These are phyloP conservation scores for Phytopythium boreale DNA, from an alignment of 352 stramenopile species.

Conservation along the genomic window DNA sequence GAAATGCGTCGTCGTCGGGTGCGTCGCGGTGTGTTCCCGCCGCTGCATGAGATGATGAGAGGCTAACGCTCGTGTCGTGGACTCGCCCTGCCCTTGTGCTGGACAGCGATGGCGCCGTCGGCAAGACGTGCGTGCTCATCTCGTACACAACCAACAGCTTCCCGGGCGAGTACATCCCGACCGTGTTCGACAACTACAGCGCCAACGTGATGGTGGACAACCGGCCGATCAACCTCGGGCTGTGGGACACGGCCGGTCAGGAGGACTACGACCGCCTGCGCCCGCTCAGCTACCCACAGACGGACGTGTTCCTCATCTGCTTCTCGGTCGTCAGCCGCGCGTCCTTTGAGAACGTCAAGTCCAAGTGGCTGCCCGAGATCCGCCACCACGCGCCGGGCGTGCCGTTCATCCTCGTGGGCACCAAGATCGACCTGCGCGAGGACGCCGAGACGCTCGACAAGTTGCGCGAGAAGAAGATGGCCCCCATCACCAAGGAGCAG, in stretches of 20 bases:
- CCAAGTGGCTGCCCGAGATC: constrained; percentile 92
- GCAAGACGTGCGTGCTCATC: constrained; percentile 96
- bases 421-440: constrained; percentile 92
- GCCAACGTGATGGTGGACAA: constrained; percentile 92
- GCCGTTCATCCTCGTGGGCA: constrained; percentile 95
- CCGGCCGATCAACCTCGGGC: constrained; percentile 94
- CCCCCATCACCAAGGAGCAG: constrained; percentile 68
- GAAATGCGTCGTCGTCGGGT: constrained; percentile 92
- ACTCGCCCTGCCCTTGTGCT: too few relatives aligned
- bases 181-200: constrained; percentile 94
- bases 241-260: constrained; percentile 97
- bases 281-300: constrained; percentile 95
- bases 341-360: constrained; percentile 94
- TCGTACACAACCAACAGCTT: constrained; percentile 98
- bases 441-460: constrained; percentile 89
- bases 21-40: constrained; percentile 14
- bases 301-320: constrained; percentile 96
- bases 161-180: constrained; percentile 96
- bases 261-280: constrained; percentile 96
- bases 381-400: constrained; percentile 85
- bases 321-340: constrained; percentile 91
- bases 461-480: constrained; percentile 83
- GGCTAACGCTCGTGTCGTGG: constrained; percentile 11
- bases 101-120: constrained; percentile 93
- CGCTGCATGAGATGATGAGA: neutral